Base-by-base conservation (phyloP, 1,139 yeast genomes). In the Candida sojae region DNA sequence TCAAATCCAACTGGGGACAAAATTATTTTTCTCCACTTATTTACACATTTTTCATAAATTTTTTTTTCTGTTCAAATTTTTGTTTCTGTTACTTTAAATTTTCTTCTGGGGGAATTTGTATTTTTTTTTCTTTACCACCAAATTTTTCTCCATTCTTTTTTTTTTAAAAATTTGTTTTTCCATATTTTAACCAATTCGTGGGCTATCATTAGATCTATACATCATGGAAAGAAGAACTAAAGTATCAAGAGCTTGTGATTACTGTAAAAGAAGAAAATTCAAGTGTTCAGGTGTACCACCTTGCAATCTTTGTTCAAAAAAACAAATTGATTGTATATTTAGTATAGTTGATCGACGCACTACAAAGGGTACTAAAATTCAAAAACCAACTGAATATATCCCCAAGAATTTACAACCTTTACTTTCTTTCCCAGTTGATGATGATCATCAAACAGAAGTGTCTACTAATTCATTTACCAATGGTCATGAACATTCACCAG, bases 211-310 rank as follows among this genome's bases (percentile, higher is more conserved):
- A 26, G 29, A 6, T 11, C 6, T 25, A 10, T 5, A 29, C 28
- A 17, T 5, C 17, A 34, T 21, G 37, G 63, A 59, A 17, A 57
- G 58, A 53, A 42, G 70, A 37, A 63, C 64, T 28, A 67, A 66
- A 47, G 71, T 68, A n/a, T 68, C 74, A 2, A 60, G 66, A 36
- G 77, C 77, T 32, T 72, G 77, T 56, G 73, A 70, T 48, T 61
- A 60, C 34, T 72, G 77, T 55, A 71, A 70, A 55, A 64, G 63
- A 47, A 53, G 75, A 36, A 72, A 72, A 51, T 69, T 65, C 45
- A 73, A 67, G 45, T 66, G 71, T 51, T 58, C 57, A 37, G 71
- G 71, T 7, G 56, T 53, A 25, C 53, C 61, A 7, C 71, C 71
- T 0, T 66, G 71, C 52, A 61, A 57, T 29, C 49, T 62, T 26